Conservation (phyloP, 495 filamentous ascomycete species). For the Aspergillus leporis region DNA sequence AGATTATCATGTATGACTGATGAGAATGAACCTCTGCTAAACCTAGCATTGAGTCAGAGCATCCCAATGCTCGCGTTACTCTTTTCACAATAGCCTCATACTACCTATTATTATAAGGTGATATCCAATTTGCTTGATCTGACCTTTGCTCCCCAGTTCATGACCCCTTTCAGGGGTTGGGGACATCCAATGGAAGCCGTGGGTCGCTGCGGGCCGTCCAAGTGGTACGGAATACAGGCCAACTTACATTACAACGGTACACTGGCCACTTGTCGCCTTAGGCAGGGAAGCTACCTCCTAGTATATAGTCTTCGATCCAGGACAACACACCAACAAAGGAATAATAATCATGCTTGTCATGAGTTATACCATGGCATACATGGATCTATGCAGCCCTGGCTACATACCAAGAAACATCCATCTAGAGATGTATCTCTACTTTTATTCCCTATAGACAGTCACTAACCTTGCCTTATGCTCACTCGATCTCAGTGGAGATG, state of each 20-base stretch:
- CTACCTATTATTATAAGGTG: neutral
- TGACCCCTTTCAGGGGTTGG: slow-evolving; percentile 34
- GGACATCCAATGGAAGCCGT: slow-evolving; percentile 22
- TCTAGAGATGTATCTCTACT: neutral
- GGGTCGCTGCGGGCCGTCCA: slow-evolving; percentile 35
- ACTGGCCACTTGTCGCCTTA: neutral
- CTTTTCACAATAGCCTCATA: neutral
- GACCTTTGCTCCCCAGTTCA: neutral
- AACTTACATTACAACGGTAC: neutral
- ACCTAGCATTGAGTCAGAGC: neutral
- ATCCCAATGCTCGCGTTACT: neutral
- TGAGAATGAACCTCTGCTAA: neutral
- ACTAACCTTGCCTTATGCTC: neutral
- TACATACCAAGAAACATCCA: neutral
- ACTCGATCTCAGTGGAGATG: neutral
- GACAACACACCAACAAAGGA: no score
- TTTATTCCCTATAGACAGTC: neutral
- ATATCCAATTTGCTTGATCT: slow-evolving; percentile 3
- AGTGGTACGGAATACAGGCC: slow-evolving; percentile 16
- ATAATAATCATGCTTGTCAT: no score
- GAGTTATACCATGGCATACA: no score
- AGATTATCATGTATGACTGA: neutral
- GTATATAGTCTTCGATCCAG: neutral
- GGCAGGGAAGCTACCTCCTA: neutral
- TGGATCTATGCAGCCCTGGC: no score